phyloP scores from a whole-genome alignment of 2,329 filamentous ascomycete genomes.

The Paecilomyces variotii region DNA sequence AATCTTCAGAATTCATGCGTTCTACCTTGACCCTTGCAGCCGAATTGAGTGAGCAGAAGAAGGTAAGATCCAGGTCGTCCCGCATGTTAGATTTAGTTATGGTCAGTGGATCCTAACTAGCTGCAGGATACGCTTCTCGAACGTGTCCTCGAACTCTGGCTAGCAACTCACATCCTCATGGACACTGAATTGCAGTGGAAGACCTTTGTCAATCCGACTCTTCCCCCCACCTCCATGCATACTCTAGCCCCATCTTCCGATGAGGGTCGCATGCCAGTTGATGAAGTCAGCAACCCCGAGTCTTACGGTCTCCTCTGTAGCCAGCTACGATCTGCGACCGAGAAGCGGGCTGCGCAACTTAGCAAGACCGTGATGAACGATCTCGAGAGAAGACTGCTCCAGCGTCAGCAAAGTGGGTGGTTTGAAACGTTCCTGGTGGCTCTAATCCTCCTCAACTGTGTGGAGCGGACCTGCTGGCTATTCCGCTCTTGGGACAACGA shows the following conservation, averaged over 20 bases:
- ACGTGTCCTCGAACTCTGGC: constrained; percentile 49
- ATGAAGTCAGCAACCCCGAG: constrained; percentile 31
- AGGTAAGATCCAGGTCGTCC: constrained; percentile 18
- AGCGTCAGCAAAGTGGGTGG: constrained; percentile 48
- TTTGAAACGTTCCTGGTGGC: constrained; percentile 55
- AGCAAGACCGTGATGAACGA: constrained; percentile 51
- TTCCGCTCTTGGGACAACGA: constrained; percentile 47
- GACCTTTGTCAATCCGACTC: constrained; percentile 40
- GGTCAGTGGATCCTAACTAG: neutral
- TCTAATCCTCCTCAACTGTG: constrained; percentile 51
- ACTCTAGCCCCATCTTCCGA: constrained; percentile 30
- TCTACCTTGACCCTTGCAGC: constrained; percentile 37
- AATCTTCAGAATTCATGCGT: constrained; percentile 45
- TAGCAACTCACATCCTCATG: constrained; percentile 48
- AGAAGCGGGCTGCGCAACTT: constrained; percentile 46
- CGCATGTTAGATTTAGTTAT: constrained; percentile 4
- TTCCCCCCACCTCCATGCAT: constrained; percentile 28
- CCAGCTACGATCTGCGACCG: constrained; percentile 48
- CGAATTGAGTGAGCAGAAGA: constrained; percentile 30
- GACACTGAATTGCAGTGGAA: constrained; percentile 42
- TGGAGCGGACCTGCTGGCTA: constrained; percentile 53
- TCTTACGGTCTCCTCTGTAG: constrained; percentile 44
- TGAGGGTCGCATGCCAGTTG: constrained; percentile 32
- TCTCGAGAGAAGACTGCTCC: constrained; percentile 51
- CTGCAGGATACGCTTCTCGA: constrained; percentile 39